Evolutionary conservation across 164 flowering plant genomes (phyloP).

Genomic region (Brasenia schreberi): DNA sequence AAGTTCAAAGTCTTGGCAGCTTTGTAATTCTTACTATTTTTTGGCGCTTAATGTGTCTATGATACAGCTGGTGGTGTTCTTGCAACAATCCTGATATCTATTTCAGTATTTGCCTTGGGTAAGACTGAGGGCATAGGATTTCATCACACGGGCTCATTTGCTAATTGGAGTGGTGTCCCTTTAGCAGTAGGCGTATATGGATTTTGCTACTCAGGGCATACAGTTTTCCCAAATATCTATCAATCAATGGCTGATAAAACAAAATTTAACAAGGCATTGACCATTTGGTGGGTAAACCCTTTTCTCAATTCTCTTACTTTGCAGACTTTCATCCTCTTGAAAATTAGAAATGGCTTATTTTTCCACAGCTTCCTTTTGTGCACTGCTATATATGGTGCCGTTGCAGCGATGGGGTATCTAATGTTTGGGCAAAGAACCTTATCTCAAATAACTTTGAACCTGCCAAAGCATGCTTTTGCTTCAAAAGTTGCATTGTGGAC

Average conservation of each 20-base stretch:
- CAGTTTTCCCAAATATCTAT: conserved; percentile 89
- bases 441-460: conserved; percentile 80
- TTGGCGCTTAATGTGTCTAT: not conserved
- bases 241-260: conserved; percentile 82
- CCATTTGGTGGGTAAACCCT: conserved; percentile 29
- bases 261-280: conserved; percentile 50
- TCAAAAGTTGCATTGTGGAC: conserved; percentile 86
- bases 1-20: not conserved
- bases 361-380: conserved; percentile 61
- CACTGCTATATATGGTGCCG: conserved; percentile 50
- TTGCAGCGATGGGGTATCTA: conserved; percentile 67
- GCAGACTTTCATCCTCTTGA: not conserved
- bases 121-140: conserved; percentile 49
- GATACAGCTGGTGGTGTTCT: conserved; percentile 82
- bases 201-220: conserved; percentile 79
- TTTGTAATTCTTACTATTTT: not conserved
- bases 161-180: conserved; percentile 68
- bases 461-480: conserved; percentile 43
- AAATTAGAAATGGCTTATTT: not conserved
- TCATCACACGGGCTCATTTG: conserved; percentile 39
- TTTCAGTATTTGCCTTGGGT: conserved; percentile 48
- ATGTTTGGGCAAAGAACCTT: conserved; percentile 72
- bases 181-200: conserved; percentile 84
- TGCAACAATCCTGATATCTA: conserved; percentile 45
- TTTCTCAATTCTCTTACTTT: not conserved